These are phyloP conservation scores for Nadsonia fulvescens DNA, from an alignment of 805 yeast species.

Conservation along the genomic window DNA sequence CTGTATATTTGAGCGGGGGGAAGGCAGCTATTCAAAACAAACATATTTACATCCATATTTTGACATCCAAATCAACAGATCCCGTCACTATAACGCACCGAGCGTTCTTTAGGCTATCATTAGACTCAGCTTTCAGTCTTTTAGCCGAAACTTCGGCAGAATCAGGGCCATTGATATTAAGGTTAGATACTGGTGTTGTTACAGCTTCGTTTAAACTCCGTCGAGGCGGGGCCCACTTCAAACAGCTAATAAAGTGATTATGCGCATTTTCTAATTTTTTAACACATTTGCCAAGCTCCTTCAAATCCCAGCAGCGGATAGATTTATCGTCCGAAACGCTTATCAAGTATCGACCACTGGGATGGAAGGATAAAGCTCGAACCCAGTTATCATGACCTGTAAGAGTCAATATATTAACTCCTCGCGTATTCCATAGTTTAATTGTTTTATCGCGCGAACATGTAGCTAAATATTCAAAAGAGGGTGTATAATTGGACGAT, in stretches of 20 bases:
- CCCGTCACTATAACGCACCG: constrained; percentile 51
- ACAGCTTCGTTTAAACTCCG: constrained; percentile 14
- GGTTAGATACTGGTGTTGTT: constrained; percentile 11
- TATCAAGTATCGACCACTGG: constrained; percentile 50
- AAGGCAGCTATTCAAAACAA: background rate
- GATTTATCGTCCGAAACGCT: constrained; percentile 69
- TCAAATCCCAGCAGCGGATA: constrained; percentile 62
- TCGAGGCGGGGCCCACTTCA: constrained; percentile 21
- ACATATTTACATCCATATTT: constrained; percentile 29
- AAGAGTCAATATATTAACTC: constrained; percentile 36
- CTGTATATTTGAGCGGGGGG: too few species aligned
- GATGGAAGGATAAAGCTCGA: constrained; percentile 48
- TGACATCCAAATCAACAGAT: constrained; percentile 37
- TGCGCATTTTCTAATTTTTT: constrained; percentile 39
- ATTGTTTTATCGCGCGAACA: constrained; percentile 66
- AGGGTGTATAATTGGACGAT: constrained; percentile 9
- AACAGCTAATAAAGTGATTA: constrained; percentile 56
- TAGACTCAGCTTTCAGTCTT: constrained; percentile 11
- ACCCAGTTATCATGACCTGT: constrained; percentile 83
- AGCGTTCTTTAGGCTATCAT: constrained; percentile 26
- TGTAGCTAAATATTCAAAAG: constrained; percentile 46
- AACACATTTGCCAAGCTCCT: constrained; percentile 25
- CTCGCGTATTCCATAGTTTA: constrained; percentile 59
- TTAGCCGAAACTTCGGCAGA: constrained; percentile 15
- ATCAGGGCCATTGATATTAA: constrained; percentile 7